These are phyloP conservation scores for Flaveria ramosissima DNA, from an alignment of 129 eudicot genomes.

Conservation along the genomic window DNA sequence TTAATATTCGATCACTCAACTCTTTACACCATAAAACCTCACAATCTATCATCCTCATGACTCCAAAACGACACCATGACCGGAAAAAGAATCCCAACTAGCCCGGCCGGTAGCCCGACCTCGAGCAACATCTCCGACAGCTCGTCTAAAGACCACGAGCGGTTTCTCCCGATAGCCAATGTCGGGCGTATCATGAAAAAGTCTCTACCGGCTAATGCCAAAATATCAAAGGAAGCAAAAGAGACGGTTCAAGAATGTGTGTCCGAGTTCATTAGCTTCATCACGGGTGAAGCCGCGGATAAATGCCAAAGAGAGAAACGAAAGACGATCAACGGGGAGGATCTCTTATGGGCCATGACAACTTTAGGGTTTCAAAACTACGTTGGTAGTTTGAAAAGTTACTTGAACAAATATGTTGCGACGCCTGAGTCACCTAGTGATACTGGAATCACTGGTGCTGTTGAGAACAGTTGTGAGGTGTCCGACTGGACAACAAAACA, in stretches of 20 bases:
- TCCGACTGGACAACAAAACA: slow-evolving; percentile 17
- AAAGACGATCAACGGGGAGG: slow-evolving; percentile 75
- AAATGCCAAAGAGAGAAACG: slow-evolving; percentile 76
- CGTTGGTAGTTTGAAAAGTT: slow-evolving; percentile 50
- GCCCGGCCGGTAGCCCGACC: slow-evolving; percentile 36
- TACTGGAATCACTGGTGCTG: neutral
- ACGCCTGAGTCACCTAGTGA: slow-evolving; percentile 19
- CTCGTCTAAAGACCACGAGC: slow-evolving; percentile 51
- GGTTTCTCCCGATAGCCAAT: slow-evolving; percentile 65
- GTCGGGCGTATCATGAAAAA: slow-evolving; percentile 77
- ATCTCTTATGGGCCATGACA: slow-evolving; percentile 76
- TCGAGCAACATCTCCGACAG: slow-evolving; percentile 40
- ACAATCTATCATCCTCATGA: slow-evolving; percentile 2
- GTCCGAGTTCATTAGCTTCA: slow-evolving; percentile 73
- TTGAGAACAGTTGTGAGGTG: slow-evolving; percentile 23
- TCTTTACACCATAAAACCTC: slow-evolving; percentile 33
- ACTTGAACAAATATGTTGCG: slow-evolving; percentile 42
- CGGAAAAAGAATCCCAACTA: slow-evolving; percentile 41
- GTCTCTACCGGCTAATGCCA: slow-evolving; percentile 66
- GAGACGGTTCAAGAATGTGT: slow-evolving; percentile 77
- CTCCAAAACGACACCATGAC: slow-evolving; percentile 41
- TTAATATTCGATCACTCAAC: slow-evolving; percentile 22
- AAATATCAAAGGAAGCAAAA: slow-evolving; percentile 74
- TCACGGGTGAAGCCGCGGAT: slow-evolving; percentile 73
- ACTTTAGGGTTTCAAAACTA: slow-evolving; percentile 70